Evolutionary conservation across 1,284 basidiomycete species (phyloP), one percentile per base, ranked within the genome.

Genomic region (Papiliotrema laurentii): DNA sequence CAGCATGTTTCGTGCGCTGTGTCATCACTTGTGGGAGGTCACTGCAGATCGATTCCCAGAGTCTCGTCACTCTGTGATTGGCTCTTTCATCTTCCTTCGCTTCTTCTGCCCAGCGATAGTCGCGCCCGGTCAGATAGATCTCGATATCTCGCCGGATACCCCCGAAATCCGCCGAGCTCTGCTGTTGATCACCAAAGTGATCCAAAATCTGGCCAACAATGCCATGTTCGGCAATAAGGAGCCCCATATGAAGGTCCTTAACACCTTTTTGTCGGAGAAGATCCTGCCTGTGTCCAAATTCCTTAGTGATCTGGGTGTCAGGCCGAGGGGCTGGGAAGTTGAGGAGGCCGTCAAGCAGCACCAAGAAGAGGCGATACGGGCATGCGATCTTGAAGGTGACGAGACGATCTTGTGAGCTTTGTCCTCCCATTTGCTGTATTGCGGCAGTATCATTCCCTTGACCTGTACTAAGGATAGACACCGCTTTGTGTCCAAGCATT

Each of bases 181-280:
- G 21, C 83, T 89, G 76, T 75, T 88, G 44, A 86, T 94, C 54
- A 87, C 89, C 33, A 93, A 92, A 72, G 85, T 94, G 49, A 85
- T 93, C 42, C 89, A 94, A 71, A 92, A 90, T 64, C 74, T 94
- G 28, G 89, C 89, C 13, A 96, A 94, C 75, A 93, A 94, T 59
- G 86, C 93, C 34, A 82, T 88, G 59, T 93, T 93, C 59, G 88
- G 86, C 26, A 88, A 89, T 67, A 90, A 93, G 64, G 75, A 76
- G 43, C 80, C 83, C 3, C 84, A 89, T 61, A 89, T 92, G 86
- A 82, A 83, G 40, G 78, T 81, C 21, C 71, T 93, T 47, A 93
- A 93, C 67, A 77, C 80, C 13, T 91, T 91, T 73, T 73, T 93
- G 42, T 77, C 81, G 48, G 80, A 78, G 19, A 88, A 91, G 56